phyloP scores from a whole-genome alignment of 2,329 filamentous ascomycete species.

The Colletotrichum costaricense region DNA sequence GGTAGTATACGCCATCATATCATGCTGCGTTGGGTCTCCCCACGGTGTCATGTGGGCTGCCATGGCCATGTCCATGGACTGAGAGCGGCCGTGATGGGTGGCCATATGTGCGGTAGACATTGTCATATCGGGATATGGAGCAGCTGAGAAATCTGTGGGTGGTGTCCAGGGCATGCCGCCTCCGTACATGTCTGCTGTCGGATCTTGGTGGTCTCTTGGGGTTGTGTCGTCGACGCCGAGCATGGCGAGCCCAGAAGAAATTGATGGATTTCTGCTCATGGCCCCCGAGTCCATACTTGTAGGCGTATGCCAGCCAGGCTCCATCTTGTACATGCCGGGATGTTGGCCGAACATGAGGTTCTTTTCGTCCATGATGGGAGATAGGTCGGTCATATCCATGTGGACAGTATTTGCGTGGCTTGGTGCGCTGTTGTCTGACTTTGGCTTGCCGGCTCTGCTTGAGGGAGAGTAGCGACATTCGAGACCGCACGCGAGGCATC shows the following conservation, averaged over 20 bases:
- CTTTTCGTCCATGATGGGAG: slow-evolving; percentile 43
- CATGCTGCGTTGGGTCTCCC: slow-evolving; percentile 43
- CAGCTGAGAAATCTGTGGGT: slow-evolving; percentile 47
- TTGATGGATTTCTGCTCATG: slow-evolving; percentile 47
- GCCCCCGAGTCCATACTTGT: slow-evolving; percentile 45
- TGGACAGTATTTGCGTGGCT: slow-evolving; percentile 37
- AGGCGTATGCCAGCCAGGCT: slow-evolving; percentile 52
- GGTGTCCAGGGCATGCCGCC: slow-evolving; percentile 53
- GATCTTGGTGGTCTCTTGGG: slow-evolving; percentile 35
- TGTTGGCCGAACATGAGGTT: slow-evolving; percentile 44
- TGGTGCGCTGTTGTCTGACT: slow-evolving; percentile 45
- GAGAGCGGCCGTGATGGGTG: slow-evolving; percentile 46
- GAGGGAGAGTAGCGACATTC: slow-evolving; percentile 65
- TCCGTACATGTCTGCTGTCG: slow-evolving; percentile 48
- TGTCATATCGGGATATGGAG: slow-evolving; percentile 47
- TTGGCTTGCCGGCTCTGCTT: slow-evolving; percentile 61
- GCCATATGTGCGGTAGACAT: slow-evolving; percentile 41
- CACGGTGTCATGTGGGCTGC: slow-evolving; percentile 43
- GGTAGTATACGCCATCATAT: slow-evolving; percentile 47
- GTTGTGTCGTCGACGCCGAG: slow-evolving; percentile 44
- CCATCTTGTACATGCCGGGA: slow-evolving; percentile 49
- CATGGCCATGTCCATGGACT: slow-evolving; percentile 50
- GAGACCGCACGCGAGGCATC: slow-evolving; percentile 61
- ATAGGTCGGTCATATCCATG: slow-evolving; percentile 39
- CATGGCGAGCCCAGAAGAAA: slow-evolving; percentile 47